Percentiles rank a stretch among this genome's conserved stretches.
These are phyloP conservation scores for Crithidia mellificae DNA, from an alignment of 208 protist genomes.

Conservation along the genomic window DNA sequence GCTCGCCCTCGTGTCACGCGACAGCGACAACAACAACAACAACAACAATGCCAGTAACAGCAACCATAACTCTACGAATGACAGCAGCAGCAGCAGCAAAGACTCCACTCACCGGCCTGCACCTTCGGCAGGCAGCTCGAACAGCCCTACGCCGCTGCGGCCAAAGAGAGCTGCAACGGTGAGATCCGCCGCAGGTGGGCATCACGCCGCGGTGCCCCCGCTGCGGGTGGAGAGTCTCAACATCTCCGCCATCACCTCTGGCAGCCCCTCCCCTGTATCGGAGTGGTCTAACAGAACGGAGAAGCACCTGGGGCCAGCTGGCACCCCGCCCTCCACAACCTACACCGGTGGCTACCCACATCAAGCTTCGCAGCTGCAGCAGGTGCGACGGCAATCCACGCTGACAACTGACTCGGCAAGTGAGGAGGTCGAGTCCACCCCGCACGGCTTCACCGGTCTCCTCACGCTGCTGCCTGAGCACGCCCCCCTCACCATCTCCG, in stretches of 20 bases:
- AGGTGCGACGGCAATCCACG: neutral
- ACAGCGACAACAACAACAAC: neutral
- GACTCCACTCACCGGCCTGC: no score
- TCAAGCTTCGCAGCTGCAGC: constrained; percentile 3
- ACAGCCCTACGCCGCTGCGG: neutral
- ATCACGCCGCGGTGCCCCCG: neutral
- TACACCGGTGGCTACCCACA: neutral
- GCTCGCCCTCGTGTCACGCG: neutral
- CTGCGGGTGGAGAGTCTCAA: constrained; percentile 6
- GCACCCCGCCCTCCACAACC: neutral
- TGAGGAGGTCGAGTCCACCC: no score
- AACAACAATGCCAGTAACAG: neutral
- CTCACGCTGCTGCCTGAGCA: neutral
- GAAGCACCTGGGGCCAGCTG: constrained; percentile 5
- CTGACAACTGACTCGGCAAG: neutral
- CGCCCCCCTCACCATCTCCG: neutral
- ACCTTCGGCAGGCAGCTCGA: neutral
- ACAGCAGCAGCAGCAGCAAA: no score
- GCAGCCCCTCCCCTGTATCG: constrained; percentile 13
- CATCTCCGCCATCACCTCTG: constrained; percentile 18
- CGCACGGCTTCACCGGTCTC: neutral
- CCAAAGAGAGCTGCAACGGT: neutral
- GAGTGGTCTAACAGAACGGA: constrained; percentile 18
- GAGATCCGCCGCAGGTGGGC: no score
- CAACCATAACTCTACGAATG: no score